Percentiles rank a stretch among this genome's conserved stretches.
Conservation (phyloP, 129 eudicot species). For the Escallonia rubra region DNA sequence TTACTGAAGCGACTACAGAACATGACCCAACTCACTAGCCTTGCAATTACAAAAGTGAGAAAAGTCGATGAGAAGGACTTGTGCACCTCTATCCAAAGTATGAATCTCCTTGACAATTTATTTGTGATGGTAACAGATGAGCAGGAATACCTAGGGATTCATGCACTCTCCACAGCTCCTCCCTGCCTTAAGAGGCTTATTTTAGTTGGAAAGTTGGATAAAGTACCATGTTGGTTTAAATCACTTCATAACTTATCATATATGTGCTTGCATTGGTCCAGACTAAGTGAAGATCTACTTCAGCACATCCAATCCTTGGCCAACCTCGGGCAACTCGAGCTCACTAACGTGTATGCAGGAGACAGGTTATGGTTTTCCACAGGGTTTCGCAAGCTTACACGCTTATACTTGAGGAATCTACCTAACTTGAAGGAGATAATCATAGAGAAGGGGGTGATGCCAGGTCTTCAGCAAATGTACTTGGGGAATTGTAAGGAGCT, state of each 20-base stretch:
- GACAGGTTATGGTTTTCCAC: not conserved
- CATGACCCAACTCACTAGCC: not conserved
- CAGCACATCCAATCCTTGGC: not conserved
- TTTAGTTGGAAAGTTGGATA: not conserved
- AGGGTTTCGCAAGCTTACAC: not conserved
- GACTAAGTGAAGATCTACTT: not conserved
- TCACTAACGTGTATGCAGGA: not conserved
- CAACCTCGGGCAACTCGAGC: not conserved
- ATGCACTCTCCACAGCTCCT: not conserved
- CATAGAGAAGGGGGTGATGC: slow-evolving; percentile 1
- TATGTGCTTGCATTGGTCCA: not conserved
- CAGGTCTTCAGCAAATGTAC: not conserved
- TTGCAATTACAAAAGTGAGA: not conserved
- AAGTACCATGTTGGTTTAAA: not conserved
- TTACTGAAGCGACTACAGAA: not conserved
- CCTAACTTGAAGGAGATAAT: not conserved
- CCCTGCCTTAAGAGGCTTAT: not conserved
- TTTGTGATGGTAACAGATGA: not conserved
- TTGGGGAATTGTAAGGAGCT: not conserved
- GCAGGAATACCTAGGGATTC: not conserved
- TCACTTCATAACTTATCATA: not conserved
- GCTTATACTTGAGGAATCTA: not conserved
- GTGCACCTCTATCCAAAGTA: not conserved
- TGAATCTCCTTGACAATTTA: not conserved
- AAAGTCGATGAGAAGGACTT: not conserved